A percentile compares a stretch with the other conserved stretches of the same genome.
These are phyloP conservation scores for Crithidia fasciculata DNA, from an alignment of 208 protist genomes.

Conservation along the genomic window DNA sequence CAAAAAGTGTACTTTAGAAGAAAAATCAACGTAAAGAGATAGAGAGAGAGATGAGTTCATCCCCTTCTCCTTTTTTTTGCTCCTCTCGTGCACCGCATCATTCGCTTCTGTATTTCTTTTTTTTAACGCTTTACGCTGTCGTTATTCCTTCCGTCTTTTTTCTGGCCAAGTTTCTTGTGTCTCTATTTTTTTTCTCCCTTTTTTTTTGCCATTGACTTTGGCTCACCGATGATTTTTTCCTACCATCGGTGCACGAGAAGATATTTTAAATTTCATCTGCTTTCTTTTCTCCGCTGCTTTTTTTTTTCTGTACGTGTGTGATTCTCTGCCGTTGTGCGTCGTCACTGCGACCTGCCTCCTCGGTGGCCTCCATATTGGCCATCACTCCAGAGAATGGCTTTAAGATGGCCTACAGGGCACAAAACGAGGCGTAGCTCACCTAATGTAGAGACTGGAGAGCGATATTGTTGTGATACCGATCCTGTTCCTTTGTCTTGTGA, in stretches of 20 bases:
- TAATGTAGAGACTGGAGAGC: not conserved
- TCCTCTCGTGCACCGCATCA: not conserved
- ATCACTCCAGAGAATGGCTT: too few species aligned
- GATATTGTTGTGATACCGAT: too few species aligned
- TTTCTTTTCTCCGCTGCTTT: slow-evolving; percentile 12
- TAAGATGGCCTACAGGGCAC: not conserved
- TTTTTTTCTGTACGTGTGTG: not conserved
- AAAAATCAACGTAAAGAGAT: not conserved
- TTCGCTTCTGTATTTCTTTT: slow-evolving; percentile 2
- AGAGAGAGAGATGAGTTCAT: not conserved
- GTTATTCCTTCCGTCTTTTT: too few species aligned
- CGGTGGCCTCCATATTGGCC: too few species aligned
- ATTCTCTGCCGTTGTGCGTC: too few species aligned
- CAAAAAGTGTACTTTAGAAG: too few species aligned
- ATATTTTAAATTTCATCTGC: not conserved
- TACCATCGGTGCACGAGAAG: too few species aligned
- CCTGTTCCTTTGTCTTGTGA: too few species aligned
- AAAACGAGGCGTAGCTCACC: not conserved
- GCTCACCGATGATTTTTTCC: too few species aligned
- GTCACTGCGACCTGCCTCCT: too few species aligned
- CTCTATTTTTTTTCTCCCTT: slow-evolving; percentile 13
- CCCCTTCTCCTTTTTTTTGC: not conserved
- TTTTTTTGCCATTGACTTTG: not conserved
- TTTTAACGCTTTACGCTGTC: not conserved
- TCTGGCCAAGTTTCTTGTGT: not conserved